Base-by-base conservation (phyloP, 331 rosid genomes). In the Rosa hybrid region DNA sequence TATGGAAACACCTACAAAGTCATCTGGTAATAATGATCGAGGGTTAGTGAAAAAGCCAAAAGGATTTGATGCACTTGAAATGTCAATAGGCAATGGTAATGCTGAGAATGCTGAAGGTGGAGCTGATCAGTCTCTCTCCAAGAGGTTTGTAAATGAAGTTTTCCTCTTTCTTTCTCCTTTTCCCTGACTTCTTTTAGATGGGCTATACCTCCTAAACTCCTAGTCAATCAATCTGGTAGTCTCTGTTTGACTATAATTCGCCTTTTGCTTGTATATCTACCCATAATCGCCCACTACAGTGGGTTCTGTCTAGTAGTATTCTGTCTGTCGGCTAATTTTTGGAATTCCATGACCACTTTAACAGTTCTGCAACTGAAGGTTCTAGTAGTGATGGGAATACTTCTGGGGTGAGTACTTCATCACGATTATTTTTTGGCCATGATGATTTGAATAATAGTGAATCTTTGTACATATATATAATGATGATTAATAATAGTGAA, bases 311-410 rank as follows among this genome's bases (percentile, higher is more conserved):
- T 6, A 18, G 76, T 6, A 74, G 6, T 42, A 39, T 79, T 42
- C 17, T 80, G 62, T 79, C 60, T 41, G 12, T 77, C 7, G 21
- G 56, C 83, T 87, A 42, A 89, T 79, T 76, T 77, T 64, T 79
- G 76, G 74, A 46, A 16, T 69, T 70, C 64, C 81, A 56, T 85
- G 57, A 44, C 81, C 72, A 81, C 84, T 77, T 79, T 39, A 81
- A 60, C 97, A 96, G 97, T 88, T 78, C 49, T 77, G 94, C 83
- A 65, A 88, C 94, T 2, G 97, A 91, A 71, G 97, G 90, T 77
- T 90, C 97, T 44, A 93, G 94, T 85, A 96, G 99, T 89, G 92
- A 87, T 60, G 92, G 91, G 82, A 90, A 87, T 81, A 89, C 94
- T 75, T 65, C 90, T 65, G 80, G 88, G 94, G 99, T 96, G 74